These are phyloP conservation scores for Bondarzewia mesenterica DNA, from an alignment of 1,284 basidiomycete genomes.

Conservation along the genomic window DNA sequence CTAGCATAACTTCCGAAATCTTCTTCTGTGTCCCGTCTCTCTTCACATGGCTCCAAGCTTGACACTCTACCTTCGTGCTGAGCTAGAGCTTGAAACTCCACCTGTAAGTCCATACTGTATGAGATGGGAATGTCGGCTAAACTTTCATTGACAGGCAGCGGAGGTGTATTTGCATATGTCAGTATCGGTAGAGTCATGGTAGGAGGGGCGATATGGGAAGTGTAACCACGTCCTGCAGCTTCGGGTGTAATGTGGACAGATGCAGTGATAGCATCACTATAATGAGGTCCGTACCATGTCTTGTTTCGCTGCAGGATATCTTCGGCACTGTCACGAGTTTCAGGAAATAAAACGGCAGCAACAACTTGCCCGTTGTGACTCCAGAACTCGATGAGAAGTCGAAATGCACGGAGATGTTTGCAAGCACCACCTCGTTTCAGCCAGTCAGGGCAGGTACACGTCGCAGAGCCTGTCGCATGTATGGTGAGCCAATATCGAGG, in stretches of 20 bases:
- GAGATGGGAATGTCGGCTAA: too few relatives aligned
- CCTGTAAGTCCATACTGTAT: neutral
- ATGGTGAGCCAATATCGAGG: constrained; percentile 8
- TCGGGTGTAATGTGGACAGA: neutral
- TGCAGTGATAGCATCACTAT: neutral
- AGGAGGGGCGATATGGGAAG: neutral
- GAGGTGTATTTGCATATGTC: neutral
- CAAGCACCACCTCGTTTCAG: constrained; percentile 19
- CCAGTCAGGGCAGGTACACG: constrained; percentile 22
- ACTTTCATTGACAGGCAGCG: neutral
- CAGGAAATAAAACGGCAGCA: neutral
- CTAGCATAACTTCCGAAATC: neutral
- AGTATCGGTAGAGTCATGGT: neutral
- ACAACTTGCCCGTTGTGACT: neutral
- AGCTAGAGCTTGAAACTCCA: too few relatives aligned
- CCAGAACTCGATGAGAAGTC: neutral
- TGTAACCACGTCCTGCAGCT: too few relatives aligned
- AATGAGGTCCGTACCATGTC: neutral
- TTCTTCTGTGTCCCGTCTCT: neutral
- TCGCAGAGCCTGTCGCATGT: constrained; percentile 5
- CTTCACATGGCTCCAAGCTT: too few relatives aligned
- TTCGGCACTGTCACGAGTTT: neutral
- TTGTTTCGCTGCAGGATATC: neutral
- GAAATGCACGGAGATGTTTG: constrained; percentile 23
- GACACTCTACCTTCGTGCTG: too few relatives aligned